Percentiles rank a stretch among this genome's conserved stretches.
Conservation (phyloP, 805 yeast species). For the Kodamaea kaohsiungensis region DNA sequence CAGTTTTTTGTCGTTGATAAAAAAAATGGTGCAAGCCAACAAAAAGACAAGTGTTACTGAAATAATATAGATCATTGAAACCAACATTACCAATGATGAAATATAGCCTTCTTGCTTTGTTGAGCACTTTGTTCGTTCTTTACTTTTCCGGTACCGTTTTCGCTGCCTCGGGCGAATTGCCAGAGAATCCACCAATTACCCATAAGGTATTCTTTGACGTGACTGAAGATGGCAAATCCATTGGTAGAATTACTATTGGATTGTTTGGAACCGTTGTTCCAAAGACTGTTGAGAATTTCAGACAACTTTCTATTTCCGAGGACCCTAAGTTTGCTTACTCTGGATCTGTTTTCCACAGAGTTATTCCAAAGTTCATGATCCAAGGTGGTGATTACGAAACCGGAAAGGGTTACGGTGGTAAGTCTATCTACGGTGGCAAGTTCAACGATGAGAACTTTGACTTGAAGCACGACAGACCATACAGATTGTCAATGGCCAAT, state of each 20-base stretch:
- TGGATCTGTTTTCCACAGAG: constrained; percentile 69
- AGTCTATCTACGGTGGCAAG: constrained; percentile 72
- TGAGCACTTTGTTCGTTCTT: constrained; percentile 14
- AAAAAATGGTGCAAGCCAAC: too few relatives aligned
- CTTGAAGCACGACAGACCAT: constrained; percentile 68
- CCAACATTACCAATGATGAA: constrained; percentile 10
- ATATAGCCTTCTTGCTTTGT: constrained; percentile 13
- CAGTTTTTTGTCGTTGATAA: too few relatives aligned
- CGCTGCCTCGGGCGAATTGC: constrained; percentile 13
- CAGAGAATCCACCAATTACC: constrained; percentile 60
- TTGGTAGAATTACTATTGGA: constrained; percentile 87
- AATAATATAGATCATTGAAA: neutral
- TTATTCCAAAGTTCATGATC: constrained; percentile 72
- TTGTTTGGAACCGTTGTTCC: constrained; percentile 81
- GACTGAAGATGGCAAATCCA: constrained; percentile 68
- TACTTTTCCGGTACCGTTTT: constrained; percentile 11
- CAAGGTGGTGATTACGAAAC: constrained; percentile 87
- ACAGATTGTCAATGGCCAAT: constrained; percentile 76
- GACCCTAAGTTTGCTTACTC: constrained; percentile 68
- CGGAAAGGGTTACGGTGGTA: constrained; percentile 76
- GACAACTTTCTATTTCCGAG: constrained; percentile 62
- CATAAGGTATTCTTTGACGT: constrained; percentile 85
- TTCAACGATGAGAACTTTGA: constrained; percentile 78
- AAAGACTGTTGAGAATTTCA: constrained; percentile 86
- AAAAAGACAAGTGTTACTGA: neutral